These are phyloP conservation scores for Aphanocladium album DNA, from an alignment of 2,329 filamentous ascomycete species.

Conservation along the genomic window DNA sequence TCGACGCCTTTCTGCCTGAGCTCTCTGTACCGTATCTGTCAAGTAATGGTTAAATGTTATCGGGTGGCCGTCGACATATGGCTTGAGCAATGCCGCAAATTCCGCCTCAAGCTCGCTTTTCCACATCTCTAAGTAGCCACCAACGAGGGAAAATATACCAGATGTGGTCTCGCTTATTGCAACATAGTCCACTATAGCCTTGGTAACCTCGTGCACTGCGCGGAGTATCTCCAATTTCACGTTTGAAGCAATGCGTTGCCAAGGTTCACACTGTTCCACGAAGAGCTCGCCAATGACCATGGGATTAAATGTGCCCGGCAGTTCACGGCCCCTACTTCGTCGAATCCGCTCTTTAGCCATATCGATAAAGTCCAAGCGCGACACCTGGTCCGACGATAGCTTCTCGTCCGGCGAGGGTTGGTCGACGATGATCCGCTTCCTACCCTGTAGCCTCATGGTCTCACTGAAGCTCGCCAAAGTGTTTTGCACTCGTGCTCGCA, in stretches of 20 bases:
- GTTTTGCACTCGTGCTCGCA: constrained; percentile 24
- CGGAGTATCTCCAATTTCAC: constrained; percentile 44
- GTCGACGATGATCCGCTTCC: constrained; percentile 15
- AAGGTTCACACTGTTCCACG: constrained; percentile 47
- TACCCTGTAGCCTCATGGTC: constrained; percentile 21
- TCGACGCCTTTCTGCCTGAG: constrained; percentile 14
- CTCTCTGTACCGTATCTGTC: constrained; percentile 30
- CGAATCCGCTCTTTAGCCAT: constrained; percentile 35
- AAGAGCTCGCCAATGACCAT: constrained; percentile 53
- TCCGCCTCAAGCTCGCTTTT: constrained; percentile 28
- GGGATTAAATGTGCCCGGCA: constrained; percentile 55
- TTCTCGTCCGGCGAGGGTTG: constrained; percentile 13
- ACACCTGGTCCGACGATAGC: constrained; percentile 10
- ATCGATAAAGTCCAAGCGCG: constrained; percentile 29
- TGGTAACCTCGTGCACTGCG: constrained; percentile 41
- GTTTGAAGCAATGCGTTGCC: constrained; percentile 42
- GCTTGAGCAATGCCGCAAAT: constrained; percentile 39
- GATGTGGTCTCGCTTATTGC: constrained; percentile 27
- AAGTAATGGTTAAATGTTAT: constrained; percentile 50
- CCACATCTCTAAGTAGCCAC: constrained; percentile 33
- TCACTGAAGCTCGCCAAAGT: constrained; percentile 19
- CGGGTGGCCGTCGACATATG: constrained; percentile 39
- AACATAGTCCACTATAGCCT: constrained; percentile 38
- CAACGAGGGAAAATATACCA: not conserved
- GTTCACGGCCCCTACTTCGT: constrained; percentile 44